These are phyloP conservation scores for Aspergillus nomiae DNA, from an alignment of 2,329 filamentous ascomycete genomes.

Conservation along the genomic window DNA sequence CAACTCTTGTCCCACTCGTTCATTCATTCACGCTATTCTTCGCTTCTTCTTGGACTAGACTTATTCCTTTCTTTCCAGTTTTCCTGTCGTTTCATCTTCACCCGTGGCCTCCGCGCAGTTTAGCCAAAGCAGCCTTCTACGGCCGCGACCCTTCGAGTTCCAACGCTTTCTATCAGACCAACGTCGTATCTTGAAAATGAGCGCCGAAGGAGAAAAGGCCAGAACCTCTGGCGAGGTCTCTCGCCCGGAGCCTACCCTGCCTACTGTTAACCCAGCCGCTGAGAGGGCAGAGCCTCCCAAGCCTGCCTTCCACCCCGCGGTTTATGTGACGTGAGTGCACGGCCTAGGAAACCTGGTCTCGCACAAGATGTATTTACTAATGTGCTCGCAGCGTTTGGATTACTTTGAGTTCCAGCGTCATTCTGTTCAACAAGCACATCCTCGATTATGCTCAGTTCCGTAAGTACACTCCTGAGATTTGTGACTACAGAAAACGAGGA, in stretches of 20 bases:
- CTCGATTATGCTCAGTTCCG: conserved; percentile 82
- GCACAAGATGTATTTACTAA: conserved; percentile 17
- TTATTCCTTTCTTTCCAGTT: conserved; percentile 19
- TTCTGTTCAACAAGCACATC: conserved; percentile 99
- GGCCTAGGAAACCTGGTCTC: not conserved
- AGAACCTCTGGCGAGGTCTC: conserved; percentile 74
- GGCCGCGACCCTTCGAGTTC: conserved; percentile 52
- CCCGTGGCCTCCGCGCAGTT: conserved; percentile 49
- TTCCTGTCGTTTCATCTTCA: conserved; percentile 24
- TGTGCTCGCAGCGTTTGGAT: conserved; percentile 75
- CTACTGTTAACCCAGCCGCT: conserved; percentile 74
- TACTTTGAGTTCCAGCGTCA: conserved; percentile 85
- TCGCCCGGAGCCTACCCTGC: conserved; percentile 59
- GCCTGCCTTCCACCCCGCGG: conserved; percentile 71
- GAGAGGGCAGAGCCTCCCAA: conserved; percentile 71
- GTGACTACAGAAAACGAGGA: not conserved
- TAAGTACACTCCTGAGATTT: conserved; percentile 48
- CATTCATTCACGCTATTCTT: conserved; percentile 17
- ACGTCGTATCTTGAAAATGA: conserved; percentile 53
- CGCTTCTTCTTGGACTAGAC: conserved; percentile 14
- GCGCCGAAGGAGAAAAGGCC: conserved; percentile 73
- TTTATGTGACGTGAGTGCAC: conserved; percentile 70
- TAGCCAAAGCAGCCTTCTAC: conserved; percentile 42
- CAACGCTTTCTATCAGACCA: conserved; percentile 49
- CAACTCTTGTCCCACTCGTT: conserved; percentile 34